These are phyloP conservation scores for Mycena amicta DNA, from an alignment of 768 basidiomycete species.

Conservation along the genomic window DNA sequence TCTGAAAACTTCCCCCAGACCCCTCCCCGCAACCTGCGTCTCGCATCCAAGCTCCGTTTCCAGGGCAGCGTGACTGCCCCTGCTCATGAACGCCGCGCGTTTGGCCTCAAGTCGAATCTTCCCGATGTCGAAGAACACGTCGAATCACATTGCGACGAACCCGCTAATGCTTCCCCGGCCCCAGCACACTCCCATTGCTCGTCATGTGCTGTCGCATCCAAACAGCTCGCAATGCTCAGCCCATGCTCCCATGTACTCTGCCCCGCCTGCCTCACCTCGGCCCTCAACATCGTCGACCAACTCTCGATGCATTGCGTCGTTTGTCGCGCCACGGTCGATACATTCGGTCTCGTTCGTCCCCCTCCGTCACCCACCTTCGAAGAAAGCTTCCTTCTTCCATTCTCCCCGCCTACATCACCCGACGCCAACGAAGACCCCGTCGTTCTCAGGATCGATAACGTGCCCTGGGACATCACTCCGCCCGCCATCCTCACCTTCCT, in stretches of 20 bases:
- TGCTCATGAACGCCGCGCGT: conserved; percentile 32
- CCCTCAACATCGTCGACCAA: conserved; percentile 87
- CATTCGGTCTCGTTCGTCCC: conserved; percentile 57
- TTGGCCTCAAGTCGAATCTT: conserved; percentile 22
- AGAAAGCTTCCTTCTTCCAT: conserved; percentile 16
- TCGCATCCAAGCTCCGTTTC: conserved; percentile 41
- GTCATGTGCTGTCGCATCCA: conserved; percentile 28
- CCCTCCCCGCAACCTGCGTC: conserved; percentile 46
- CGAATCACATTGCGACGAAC: conserved; percentile 13
- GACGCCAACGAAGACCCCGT: conserved; percentile 40
- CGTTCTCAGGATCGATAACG: conserved; percentile 84
- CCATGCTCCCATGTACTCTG: conserved; percentile 81
- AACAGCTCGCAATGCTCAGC: conserved; percentile 61
- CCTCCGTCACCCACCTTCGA: conserved; percentile 19
- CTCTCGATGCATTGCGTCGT: conserved; percentile 87
- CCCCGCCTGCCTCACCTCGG: conserved; percentile 80
- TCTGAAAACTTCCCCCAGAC: conserved; percentile 31
- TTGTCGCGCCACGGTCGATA: conserved; percentile 68
- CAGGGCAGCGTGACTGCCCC: conserved; percentile 57
- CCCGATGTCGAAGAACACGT: conserved; percentile 21
- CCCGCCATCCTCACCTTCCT: conserved; percentile 69
- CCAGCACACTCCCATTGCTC: conserved; percentile 37
- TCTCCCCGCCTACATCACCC: conserved; percentile 15
- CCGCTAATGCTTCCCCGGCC: conserved; percentile 33
- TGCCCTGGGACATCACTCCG: conserved; percentile 91